Evolutionary conservation across 768 basidiomycete species (phyloP).

Genomic region (Pleurotus cornucopiae): DNA sequence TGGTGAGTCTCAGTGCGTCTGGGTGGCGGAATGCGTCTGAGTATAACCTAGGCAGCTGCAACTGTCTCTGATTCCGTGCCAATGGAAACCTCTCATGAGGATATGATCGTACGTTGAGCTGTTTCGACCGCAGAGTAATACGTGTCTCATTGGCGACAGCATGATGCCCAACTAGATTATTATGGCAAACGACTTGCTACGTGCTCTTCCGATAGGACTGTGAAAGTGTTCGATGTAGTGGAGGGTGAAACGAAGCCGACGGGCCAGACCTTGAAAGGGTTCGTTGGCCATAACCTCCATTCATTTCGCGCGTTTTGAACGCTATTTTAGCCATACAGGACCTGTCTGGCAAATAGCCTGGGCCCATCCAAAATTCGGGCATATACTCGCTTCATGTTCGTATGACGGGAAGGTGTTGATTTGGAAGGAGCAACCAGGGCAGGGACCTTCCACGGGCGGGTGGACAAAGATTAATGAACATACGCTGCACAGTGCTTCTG

Average conservation of each 20-base stretch:
- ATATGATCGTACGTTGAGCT: slow-evolving; percentile 83
- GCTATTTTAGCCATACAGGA: slow-evolving; percentile 73
- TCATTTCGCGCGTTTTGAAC: not conserved
- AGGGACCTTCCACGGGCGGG: slow-evolving; percentile 49
- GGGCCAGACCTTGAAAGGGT: slow-evolving; percentile 83
- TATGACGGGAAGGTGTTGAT: slow-evolving; percentile 98
- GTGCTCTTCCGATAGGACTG: slow-evolving; percentile 92
- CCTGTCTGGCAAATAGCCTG: slow-evolving; percentile 98
- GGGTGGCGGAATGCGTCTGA: too few relatives aligned
- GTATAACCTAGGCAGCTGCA: slow-evolving; percentile 36
- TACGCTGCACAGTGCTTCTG: slow-evolving; percentile 88
- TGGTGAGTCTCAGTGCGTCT: too few relatives aligned
- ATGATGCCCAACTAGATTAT: slow-evolving; percentile 98
- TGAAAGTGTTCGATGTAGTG: slow-evolving; percentile 92
- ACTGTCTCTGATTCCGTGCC: slow-evolving; percentile 67
- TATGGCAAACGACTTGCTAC: slow-evolving; percentile 96
- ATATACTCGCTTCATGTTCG: slow-evolving; percentile 95
- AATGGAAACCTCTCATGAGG: slow-evolving; percentile 95
- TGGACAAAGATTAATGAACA: slow-evolving; percentile 98
- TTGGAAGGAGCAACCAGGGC: slow-evolving; percentile 86
- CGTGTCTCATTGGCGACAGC: slow-evolving; percentile 42
- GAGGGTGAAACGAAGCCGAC: slow-evolving; percentile 77
- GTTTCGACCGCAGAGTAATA: not conserved
- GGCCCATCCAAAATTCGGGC: slow-evolving; percentile 97
- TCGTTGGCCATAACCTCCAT: slow-evolving; percentile 14